Evolutionary conservation across 208 protist genomes (phyloP).

Genomic region (Cochliopodium minus): DNA sequence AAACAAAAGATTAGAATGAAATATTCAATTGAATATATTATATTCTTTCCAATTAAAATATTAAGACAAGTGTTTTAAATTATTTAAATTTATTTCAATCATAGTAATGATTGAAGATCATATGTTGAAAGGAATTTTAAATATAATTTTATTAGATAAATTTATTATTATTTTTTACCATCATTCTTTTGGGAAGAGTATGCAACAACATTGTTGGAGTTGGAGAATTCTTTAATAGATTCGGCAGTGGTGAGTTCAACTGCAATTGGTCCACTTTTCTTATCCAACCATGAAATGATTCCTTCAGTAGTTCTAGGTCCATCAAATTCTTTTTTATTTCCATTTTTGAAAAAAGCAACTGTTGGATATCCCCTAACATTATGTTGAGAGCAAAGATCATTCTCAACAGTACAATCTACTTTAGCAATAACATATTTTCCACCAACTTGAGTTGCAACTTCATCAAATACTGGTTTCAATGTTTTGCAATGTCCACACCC

Average conservation of each 20-base stretch:
- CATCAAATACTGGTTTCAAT: background rate
- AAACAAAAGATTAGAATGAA: too few species aligned
- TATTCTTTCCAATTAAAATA: too few species aligned
- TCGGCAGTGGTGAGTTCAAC: background rate
- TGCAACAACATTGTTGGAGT: too few species aligned
- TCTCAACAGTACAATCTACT: background rate
- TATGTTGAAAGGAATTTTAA: too few species aligned
- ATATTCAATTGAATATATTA: too few species aligned
- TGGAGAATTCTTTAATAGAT: background rate
- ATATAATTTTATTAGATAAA: too few species aligned
- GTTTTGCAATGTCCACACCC: slow-evolving; percentile 33
- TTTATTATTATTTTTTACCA: too few species aligned
- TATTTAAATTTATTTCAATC: too few species aligned
- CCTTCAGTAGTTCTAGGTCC: background rate
- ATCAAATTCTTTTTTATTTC: background rate
- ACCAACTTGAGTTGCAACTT: background rate
- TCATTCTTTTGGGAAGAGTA: too few species aligned
- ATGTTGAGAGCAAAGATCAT: background rate
- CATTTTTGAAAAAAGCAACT: background rate
- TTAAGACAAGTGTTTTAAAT: too few species aligned
- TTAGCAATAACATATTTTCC: background rate
- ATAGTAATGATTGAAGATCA: too few species aligned
- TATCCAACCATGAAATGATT: background rate
- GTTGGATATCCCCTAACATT: slow-evolving; percentile 7
- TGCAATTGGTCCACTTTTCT: slow-evolving; percentile 5